A percentile compares a stretch with the other conserved stretches of the same genome.
Evolutionary conservation across 2,329 filamentous ascomycete genomes (phyloP).

Genomic region (Diplodia sapinea): DNA sequence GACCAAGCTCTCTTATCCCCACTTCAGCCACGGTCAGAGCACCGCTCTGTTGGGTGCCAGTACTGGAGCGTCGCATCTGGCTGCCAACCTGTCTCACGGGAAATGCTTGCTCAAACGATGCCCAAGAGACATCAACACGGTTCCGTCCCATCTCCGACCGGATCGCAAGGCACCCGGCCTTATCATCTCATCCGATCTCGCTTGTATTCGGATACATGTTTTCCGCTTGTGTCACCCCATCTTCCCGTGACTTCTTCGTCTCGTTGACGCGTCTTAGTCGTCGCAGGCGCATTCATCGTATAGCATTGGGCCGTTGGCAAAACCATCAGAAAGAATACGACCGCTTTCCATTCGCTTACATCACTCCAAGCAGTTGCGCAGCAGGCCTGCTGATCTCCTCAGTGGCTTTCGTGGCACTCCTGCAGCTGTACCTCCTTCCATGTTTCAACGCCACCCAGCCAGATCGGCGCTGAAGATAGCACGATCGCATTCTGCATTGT

Average conservation of each 20-base stretch:
- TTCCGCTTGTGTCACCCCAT: neutral
- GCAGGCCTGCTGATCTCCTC: neutral
- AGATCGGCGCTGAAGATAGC: neutral
- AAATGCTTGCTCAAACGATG: neutral
- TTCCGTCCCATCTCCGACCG: neutral
- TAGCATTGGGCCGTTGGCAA: neutral
- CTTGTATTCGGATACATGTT: neutral
- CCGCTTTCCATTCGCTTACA: too few relatives aligned
- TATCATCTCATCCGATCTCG: neutral
- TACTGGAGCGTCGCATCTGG: neutral
- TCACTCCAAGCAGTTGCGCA: neutral
- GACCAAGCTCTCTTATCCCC: neutral
- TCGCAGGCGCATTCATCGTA: neutral
- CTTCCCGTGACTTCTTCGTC: neutral
- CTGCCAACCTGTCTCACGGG: neutral
- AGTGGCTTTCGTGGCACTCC: constrained; percentile 5
- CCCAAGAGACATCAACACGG: neutral
- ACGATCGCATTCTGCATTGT: too few relatives aligned
- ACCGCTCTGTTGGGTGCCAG: neutral
- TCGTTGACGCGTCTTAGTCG: neutral
- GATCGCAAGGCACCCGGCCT: neutral
- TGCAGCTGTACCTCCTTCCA: neutral
- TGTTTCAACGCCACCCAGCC: neutral
- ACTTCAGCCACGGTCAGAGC: neutral
- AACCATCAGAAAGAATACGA: neutral